Percentiles rank a stretch among this genome's conserved stretches.
Evolutionary conservation across 1,139 yeast species (phyloP).

Genomic region (Blastobotrys raffinosifermentans): DNA sequence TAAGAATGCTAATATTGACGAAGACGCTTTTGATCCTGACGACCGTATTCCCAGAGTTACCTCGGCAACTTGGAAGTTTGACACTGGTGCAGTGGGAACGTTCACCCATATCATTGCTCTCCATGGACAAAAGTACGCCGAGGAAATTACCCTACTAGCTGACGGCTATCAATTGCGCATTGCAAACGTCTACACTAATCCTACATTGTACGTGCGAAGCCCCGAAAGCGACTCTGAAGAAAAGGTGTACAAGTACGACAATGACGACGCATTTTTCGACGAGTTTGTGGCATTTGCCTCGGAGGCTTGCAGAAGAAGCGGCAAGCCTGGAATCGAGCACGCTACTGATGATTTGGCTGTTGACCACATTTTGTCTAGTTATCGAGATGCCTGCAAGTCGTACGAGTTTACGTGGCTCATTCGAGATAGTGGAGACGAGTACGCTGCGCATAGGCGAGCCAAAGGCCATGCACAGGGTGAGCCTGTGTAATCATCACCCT

Average conservation of each 20-base stretch:
- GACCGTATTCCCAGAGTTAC: slow-evolving; percentile 19
- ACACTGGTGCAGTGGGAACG: slow-evolving; percentile 17
- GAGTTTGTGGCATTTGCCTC: slow-evolving; percentile 9
- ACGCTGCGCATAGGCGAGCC: not conserved
- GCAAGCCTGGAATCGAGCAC: slow-evolving; percentile 4
- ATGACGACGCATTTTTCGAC: slow-evolving; percentile 12
- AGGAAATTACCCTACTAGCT: slow-evolving; percentile 18
- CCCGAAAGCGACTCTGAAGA: slow-evolving; percentile 11
- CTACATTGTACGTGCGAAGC: slow-evolving; percentile 17
- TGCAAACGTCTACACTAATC: slow-evolving; percentile 16
- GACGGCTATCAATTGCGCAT: slow-evolving; percentile 20
- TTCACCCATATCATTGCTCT: slow-evolving; percentile 18
- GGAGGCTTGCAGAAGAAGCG: slow-evolving; percentile 7
- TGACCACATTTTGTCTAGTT: slow-evolving; percentile 7
- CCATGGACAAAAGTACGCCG: slow-evolving; percentile 18
- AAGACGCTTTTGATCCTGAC: slow-evolving; percentile 1
- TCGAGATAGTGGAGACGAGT: slow-evolving; percentile 10
- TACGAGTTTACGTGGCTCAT: slow-evolving; percentile 13
- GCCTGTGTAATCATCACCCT: too few species aligned
- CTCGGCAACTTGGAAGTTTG: slow-evolving; percentile 18
- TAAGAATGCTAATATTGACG: slow-evolving; percentile 7
- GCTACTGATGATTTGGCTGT: not conserved
- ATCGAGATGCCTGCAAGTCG: slow-evolving; percentile 12
- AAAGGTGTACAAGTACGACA: slow-evolving; percentile 9
- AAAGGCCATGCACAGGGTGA: too few species aligned